Conservation (phyloP, 257 asterid genomes). For the Orobanche coerulescens region DNA sequence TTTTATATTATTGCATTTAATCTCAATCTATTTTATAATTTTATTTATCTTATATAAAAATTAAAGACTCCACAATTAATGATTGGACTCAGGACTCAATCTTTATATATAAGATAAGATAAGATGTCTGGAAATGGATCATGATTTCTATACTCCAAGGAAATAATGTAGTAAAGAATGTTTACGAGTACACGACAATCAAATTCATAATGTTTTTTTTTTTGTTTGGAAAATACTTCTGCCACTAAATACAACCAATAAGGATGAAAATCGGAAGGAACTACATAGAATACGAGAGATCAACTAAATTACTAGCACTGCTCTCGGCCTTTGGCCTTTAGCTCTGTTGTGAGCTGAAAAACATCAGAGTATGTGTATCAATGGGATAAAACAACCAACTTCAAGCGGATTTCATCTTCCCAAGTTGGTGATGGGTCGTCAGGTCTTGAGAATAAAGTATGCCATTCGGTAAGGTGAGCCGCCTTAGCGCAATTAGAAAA, state of each 20-base stretch:
- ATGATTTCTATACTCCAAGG: not conserved
- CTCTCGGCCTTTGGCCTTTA: not conserved
- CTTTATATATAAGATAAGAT: no score
- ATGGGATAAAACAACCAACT: no score
- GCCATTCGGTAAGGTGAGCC: slow-evolving; percentile 55
- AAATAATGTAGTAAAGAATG: not conserved
- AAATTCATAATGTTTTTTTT: slow-evolving; percentile 1
- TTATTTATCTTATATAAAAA: no score
- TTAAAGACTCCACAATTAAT: no score
- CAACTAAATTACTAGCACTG: not conserved
- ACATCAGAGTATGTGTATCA: not conserved
- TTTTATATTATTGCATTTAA: no score
- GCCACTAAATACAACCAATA: slow-evolving; percentile 8
- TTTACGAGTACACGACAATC: slow-evolving; percentile 1
- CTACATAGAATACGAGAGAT: slow-evolving; percentile 11
- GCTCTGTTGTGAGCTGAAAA: not conserved
- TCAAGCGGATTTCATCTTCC: slow-evolving; percentile 40
- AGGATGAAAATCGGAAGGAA: not conserved
- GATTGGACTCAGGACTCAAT: no score
- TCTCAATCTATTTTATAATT: no score
- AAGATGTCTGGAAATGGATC: no score
- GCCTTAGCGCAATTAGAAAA: slow-evolving; percentile 56
- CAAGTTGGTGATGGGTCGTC: slow-evolving; percentile 29
- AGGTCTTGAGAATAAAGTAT: slow-evolving; percentile 49
- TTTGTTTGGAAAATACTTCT: not conserved